Percentiles rank a stretch among this genome's conserved stretches.
phyloP scores from a whole-genome alignment of 192 early-diverging fungal species.

The Podila verticillata region DNA sequence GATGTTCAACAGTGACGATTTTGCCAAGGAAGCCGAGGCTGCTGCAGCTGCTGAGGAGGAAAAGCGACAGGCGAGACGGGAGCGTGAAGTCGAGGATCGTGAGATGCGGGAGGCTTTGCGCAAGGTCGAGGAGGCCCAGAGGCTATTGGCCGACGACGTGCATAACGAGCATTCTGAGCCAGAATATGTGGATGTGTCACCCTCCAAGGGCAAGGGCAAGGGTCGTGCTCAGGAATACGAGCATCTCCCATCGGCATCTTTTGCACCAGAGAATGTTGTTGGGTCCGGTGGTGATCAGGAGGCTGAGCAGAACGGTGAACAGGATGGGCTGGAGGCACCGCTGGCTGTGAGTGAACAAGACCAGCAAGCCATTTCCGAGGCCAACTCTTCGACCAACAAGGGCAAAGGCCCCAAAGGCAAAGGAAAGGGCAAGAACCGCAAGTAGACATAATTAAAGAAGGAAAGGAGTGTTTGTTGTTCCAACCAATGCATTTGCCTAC shows the following conservation, averaged over 20 bases:
- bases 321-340: constrained; percentile 18
- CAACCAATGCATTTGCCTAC: too few species aligned
- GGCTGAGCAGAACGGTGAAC: neutral
- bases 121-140: constrained; percentile 41
- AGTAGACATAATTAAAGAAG: neutral
- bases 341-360: constrained; percentile 19
- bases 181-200: neutral
- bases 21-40: constrained; percentile 40
- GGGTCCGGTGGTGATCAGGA: too few species aligned
- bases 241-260: constrained; percentile 9
- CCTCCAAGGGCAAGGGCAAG: constrained; percentile 32
- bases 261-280: neutral
- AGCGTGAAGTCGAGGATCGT: neutral
- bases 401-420: constrained; percentile 43
- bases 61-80: neutral
- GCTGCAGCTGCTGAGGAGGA: constrained; percentile 41
- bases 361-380: constrained; percentile 9
- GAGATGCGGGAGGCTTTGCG: constrained; percentile 13
- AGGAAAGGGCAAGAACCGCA: constrained; percentile 42
- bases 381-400: constrained; percentile 5
- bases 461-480: too few species aligned
- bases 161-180: neutral
- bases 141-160: constrained; percentile 2
- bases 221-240: constrained; percentile 31
- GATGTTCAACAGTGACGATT: constrained; percentile 74